phyloP scores from a whole-genome alignment of 495 filamentous ascomycete genomes.

The Podospora bellae-mahoneyi region DNA sequence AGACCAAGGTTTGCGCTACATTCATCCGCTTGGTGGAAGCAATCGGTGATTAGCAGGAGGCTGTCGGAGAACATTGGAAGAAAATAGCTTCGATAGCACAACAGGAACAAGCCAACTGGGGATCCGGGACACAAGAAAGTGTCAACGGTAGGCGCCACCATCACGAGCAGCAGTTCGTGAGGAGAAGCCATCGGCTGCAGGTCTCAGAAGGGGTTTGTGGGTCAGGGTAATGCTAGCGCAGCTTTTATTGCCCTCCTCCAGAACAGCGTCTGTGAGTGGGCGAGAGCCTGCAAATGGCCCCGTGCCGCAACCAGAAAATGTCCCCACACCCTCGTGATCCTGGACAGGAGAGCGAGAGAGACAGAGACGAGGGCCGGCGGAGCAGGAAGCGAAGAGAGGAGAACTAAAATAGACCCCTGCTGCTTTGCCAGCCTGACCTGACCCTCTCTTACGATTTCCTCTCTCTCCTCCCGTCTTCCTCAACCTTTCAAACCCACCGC shows the following conservation, averaged over 20 bases:
- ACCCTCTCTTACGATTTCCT: neutral
- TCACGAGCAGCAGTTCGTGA: constrained; percentile 13
- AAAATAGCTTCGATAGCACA: neutral
- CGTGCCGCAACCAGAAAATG: constrained; percentile 2
- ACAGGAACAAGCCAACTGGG: neutral
- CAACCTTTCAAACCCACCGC: too few relatives aligned
- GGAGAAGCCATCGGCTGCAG: neutral
- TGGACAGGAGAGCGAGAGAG: constrained; percentile 3
- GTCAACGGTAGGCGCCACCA: constrained; percentile 11
- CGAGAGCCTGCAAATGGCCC: neutral
- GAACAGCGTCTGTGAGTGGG: neutral
- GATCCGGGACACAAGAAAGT: neutral
- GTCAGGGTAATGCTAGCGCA: constrained; percentile 3
- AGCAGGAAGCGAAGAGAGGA: neutral
- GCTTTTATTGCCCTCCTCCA: neutral
- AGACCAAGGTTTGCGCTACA: neutral
- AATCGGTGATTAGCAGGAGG: neutral
- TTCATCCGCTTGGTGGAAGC: neutral
- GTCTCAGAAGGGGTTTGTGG: constrained; percentile 9
- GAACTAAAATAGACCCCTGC: constrained; percentile 8
- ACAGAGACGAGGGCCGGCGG: neutral
- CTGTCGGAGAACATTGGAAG: too few relatives aligned
- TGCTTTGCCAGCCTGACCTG: neutral
- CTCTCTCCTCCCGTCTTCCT: neutral
- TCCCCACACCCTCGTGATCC: constrained; percentile 8